A percentile compares a stretch with the other conserved stretches of the same genome.
phyloP scores from a whole-genome alignment of 1,284 basidiomycete species.

The Leccinum cinnamomeum region DNA sequence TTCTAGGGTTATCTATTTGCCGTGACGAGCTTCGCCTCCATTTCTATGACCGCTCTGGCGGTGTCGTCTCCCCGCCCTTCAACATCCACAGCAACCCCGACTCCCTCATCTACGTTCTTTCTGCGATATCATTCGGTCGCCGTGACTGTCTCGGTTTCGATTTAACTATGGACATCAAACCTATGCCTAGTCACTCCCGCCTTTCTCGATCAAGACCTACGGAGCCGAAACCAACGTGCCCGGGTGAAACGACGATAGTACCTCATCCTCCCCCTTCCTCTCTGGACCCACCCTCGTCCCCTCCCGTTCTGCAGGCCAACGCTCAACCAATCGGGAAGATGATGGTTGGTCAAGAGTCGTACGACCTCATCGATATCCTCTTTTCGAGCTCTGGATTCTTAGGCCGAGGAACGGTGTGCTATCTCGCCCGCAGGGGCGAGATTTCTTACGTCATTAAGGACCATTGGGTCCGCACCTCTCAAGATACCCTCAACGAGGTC shows the following conservation, averaged over 20 bases:
- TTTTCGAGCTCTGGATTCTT: neutral
- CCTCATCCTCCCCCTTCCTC: neutral
- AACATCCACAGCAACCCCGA: neutral
- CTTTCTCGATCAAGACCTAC: too few species aligned
- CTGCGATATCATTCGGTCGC: neutral
- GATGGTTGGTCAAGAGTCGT: neutral
- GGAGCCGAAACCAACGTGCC: neutral
- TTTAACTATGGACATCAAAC: neutral
- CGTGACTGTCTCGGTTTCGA: neutral
- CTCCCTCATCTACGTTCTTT: neutral
- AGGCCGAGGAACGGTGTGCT: neutral
- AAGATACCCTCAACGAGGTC: neutral
- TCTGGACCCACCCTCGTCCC: neutral
- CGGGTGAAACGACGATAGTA: neutral
- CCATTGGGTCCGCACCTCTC: neutral
- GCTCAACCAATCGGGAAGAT: neutral
- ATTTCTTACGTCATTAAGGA: neutral
- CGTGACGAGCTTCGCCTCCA: neutral
- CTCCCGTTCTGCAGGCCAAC: neutral
- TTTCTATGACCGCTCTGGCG: neutral
- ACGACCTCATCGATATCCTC: neutral
- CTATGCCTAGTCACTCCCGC: neutral
- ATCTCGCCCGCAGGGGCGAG: neutral
- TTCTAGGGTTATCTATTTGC: neutral
- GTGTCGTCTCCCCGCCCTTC: neutral